A percentile compares a stretch with the other conserved stretches of the same genome.
Conservation (phyloP, 2,329 filamentous ascomycete species). For the Trichoderma koningii region DNA sequence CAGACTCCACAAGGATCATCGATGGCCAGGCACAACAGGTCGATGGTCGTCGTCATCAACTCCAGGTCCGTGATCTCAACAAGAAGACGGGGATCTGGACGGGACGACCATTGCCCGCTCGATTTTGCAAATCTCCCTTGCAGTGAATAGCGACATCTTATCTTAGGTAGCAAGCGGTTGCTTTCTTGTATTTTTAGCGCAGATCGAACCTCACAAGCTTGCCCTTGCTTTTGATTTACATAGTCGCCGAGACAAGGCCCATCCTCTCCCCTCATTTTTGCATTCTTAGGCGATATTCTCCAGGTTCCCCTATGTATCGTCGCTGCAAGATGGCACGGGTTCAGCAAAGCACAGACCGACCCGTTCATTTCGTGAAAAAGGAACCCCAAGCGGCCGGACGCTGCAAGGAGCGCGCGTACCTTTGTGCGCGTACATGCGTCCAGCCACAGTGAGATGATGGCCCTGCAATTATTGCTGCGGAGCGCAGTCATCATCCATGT, state of each 20-base stretch:
- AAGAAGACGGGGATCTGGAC: no score
- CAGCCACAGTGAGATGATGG: neutral
- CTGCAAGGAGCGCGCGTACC: no score
- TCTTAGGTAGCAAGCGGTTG: neutral
- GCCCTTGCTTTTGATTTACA: neutral
- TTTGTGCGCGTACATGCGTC: no score
- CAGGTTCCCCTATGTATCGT: no score
- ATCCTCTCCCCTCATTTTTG: neutral
- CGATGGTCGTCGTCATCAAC: no score
- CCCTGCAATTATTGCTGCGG: neutral
- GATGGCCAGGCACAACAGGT: no score
- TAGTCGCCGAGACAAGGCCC: conserved; percentile 6
- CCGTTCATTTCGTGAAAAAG: no score
- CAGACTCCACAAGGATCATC: no score
- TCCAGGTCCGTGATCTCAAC: no score
- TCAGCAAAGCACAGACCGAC: no score
- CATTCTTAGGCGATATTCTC: no score
- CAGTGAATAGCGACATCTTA: neutral
- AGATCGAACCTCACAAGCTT: neutral
- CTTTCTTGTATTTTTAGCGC: neutral
- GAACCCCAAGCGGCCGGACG: neutral
- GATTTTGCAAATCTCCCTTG: neutral
- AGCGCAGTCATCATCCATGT: neutral
- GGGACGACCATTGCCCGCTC: neutral
- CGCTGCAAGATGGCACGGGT: no score